Conservation (phyloP, 2,329 filamentous ascomycete species). For the Magnaporthiopsis rhizophila region DNA sequence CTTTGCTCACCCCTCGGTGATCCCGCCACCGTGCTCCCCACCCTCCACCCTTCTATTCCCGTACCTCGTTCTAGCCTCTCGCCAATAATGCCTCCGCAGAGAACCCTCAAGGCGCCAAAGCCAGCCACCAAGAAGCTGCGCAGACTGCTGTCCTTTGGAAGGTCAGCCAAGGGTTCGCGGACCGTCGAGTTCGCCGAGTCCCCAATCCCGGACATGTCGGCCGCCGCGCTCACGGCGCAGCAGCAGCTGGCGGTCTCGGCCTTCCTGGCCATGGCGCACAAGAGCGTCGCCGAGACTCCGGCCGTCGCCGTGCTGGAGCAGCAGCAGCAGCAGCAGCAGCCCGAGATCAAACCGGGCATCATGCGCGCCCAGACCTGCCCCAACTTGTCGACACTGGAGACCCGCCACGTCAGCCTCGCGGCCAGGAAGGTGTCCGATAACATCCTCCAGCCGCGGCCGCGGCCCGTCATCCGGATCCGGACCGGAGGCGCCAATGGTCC, state of each 20-base stretch:
- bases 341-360: not conserved
- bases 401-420: not conserved
- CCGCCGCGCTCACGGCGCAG: not conserved
- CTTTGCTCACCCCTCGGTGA: no score
- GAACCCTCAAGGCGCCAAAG: no score
- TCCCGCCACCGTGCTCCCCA: no score
- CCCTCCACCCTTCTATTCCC: no score
- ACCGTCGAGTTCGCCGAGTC: constrained; percentile 5
- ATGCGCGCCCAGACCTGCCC: constrained; percentile 4
- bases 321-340: not conserved
- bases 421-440: not conserved
- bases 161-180: no score
- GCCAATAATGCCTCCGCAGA: no score
- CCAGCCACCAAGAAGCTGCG: no score
- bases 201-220: not conserved
- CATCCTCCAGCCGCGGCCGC: not conserved
- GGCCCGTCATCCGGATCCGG: no score
- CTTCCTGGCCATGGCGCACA: constrained; percentile 3
- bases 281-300: not conserved
- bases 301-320: no score
- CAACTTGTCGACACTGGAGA: not conserved
- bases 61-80: no score
- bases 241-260: constrained; percentile 2
- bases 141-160: no score
- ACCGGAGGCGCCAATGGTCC: no score